Conservation (phyloP, 352 stramenopile species). For the Phytophthora syringae region DNA sequence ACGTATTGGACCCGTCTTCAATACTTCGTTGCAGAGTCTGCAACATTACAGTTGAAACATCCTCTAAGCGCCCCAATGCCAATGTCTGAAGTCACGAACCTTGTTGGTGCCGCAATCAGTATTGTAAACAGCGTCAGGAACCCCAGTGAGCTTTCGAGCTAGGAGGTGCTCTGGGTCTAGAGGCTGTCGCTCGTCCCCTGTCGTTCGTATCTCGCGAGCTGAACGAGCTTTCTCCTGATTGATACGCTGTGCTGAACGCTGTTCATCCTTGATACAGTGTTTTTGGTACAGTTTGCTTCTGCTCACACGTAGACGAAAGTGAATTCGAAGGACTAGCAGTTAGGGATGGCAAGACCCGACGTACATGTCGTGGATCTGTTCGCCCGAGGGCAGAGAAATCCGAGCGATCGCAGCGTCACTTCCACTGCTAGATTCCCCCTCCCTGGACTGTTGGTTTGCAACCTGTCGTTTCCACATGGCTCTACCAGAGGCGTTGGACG, state of each 20-base stretch:
- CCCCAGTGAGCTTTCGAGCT: slow-evolving; percentile 51
- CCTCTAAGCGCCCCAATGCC: background rate
- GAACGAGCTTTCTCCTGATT: slow-evolving; percentile 47
- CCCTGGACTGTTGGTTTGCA: slow-evolving; percentile 36
- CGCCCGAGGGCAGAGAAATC: slow-evolving; percentile 67
- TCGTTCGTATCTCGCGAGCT: slow-evolving; percentile 29
- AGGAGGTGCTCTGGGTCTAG: slow-evolving; percentile 54
- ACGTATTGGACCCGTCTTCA: slow-evolving; percentile 60
- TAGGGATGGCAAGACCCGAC: slow-evolving; percentile 5
- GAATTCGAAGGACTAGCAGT: background rate
- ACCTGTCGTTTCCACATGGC: slow-evolving; percentile 78
- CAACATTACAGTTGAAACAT: background rate
- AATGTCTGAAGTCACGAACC: slow-evolving; percentile 12
- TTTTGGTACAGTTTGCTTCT: slow-evolving; percentile 79
- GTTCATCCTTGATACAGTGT: slow-evolving; percentile 67
- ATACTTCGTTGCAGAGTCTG: slow-evolving; percentile 55
- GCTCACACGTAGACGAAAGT: background rate
- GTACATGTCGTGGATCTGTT: slow-evolving; percentile 81
- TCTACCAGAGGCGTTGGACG: slow-evolving; percentile 55
- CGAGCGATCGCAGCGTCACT: slow-evolving; percentile 30
- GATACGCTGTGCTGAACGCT: slow-evolving; percentile 63
- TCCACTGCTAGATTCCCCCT: slow-evolving; percentile 14
- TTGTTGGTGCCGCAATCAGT: slow-evolving; percentile 73
- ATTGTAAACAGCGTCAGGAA: slow-evolving; percentile 66
- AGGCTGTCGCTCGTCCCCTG: slow-evolving; percentile 41